phyloP scores from a whole-genome alignment of 352 stramenopile species.

The Pythium monospermum region DNA sequence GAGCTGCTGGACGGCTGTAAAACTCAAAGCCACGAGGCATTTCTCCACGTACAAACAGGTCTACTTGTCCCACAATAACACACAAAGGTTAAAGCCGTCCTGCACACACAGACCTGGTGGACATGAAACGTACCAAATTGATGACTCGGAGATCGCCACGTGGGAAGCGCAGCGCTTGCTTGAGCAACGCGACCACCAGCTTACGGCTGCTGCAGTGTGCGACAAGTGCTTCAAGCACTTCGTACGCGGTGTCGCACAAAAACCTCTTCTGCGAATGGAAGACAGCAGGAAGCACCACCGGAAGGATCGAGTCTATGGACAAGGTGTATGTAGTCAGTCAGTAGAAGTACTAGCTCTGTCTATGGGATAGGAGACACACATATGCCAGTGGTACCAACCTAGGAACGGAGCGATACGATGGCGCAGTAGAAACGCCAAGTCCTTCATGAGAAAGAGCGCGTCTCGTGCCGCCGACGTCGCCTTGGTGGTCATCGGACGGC shows the following conservation, averaged over 20 bases:
- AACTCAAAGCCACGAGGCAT: slow-evolving; percentile 38
- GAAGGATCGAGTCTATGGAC: slow-evolving; percentile 40
- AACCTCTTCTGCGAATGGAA: slow-evolving; percentile 56
- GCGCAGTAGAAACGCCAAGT: slow-evolving; percentile 49
- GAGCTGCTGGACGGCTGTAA: slow-evolving; percentile 25
- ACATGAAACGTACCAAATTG: slow-evolving; percentile 32
- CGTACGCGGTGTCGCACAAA: slow-evolving; percentile 48
- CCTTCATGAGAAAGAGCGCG: slow-evolving; percentile 47
- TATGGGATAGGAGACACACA: too few species aligned
- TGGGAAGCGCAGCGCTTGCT: slow-evolving; percentile 12
- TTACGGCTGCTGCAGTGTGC: slow-evolving; percentile 44
- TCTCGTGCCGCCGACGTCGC: slow-evolving; percentile 24
- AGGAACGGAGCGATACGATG: slow-evolving; percentile 45
- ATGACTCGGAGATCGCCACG: slow-evolving; percentile 40
- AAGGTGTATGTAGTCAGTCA: not conserved
- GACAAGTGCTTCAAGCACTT: slow-evolving; percentile 52
- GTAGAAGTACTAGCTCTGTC: not conserved
- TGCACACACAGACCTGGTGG: not conserved
- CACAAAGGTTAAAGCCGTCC: not conserved
- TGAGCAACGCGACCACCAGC: slow-evolving; percentile 31
- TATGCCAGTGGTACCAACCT: slow-evolving; percentile 17
- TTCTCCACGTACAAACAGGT: slow-evolving; percentile 58
- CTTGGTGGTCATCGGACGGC: slow-evolving; percentile 1
- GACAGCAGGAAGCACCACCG: slow-evolving; percentile 33
- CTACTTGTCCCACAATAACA: slow-evolving; percentile 17